A percentile compares a stretch with the other conserved stretches of the same genome.
phyloP scores from a whole-genome alignment of 495 filamentous ascomycete species.

The Penicillium silybi region DNA sequence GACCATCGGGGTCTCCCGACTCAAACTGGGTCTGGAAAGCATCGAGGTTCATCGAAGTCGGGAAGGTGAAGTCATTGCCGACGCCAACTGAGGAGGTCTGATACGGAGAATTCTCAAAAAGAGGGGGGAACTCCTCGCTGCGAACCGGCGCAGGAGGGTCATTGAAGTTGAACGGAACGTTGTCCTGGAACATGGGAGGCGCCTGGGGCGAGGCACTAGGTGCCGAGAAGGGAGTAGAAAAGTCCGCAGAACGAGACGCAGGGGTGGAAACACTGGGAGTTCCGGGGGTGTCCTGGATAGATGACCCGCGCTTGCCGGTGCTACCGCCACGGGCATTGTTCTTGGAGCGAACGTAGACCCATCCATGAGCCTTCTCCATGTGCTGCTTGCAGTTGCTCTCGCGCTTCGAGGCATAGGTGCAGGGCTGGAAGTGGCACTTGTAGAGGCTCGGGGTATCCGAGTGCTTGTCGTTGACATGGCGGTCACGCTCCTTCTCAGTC shows the following conservation, averaged over 20 bases:
- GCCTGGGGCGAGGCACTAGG: constrained; percentile 25
- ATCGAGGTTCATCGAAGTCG: constrained; percentile 43
- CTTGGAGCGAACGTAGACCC: constrained; percentile 86
- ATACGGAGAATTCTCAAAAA: constrained; percentile 21
- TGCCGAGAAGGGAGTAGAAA: constrained; percentile 25
- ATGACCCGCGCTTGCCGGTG: constrained; percentile 32
- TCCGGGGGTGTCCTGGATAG: constrained; percentile 40
- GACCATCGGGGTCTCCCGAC: constrained; percentile 48
- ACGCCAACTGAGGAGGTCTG: constrained; percentile 4
- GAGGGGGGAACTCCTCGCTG: constrained; percentile 23
- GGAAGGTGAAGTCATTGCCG: constrained; percentile 17
- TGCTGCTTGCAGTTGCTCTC: constrained; percentile 99
- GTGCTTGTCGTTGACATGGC: constrained; percentile 95
- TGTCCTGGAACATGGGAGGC: constrained; percentile 15
- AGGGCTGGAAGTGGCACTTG: constrained; percentile 78
- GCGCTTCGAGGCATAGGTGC: constrained; percentile 90
- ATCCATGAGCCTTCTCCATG: constrained; percentile 97
- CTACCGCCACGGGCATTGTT: constrained; percentile 67
- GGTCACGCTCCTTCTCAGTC: constrained; percentile 94
- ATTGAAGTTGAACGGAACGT: constrained; percentile 26
- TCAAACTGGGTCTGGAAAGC: constrained; percentile 47
- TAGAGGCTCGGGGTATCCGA: constrained; percentile 70
- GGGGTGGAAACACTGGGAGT: constrained; percentile 55
- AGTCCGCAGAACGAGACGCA: constrained; percentile 40
- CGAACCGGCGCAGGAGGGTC: constrained; percentile 22